A percentile compares a stretch with the other conserved stretches of the same genome.
These are phyloP conservation scores for Chlorencoelia australis DNA, from an alignment of 2,329 filamentous ascomycete species.

Conservation along the genomic window DNA sequence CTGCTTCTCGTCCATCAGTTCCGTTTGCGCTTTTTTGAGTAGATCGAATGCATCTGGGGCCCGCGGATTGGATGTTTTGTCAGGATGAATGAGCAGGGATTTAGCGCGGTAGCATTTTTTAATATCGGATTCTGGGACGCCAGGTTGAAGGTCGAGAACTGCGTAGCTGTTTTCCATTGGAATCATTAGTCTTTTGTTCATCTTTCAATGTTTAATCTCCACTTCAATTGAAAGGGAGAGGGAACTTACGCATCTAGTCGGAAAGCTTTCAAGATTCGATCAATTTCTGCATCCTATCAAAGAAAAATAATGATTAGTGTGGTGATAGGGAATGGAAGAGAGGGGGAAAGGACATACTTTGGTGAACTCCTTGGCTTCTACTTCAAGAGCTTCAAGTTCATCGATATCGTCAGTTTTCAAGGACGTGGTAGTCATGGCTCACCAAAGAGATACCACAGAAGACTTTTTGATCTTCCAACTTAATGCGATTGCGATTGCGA, in stretches of 20 bases:
- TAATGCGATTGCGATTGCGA: no score
- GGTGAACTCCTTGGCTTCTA: conserved; percentile 80
- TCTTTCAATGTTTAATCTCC: not conserved
- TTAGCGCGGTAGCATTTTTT: conserved; percentile 91
- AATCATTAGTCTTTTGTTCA: conserved; percentile 4
- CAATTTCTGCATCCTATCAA: conserved; percentile 79
- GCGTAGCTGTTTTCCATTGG: conserved; percentile 55
- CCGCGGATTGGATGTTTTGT: conserved; percentile 85
- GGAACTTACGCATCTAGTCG: conserved; percentile 56
- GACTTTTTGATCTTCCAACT: no score
- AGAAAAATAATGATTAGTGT: not conserved
- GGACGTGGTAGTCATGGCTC: no score
- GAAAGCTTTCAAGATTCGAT: conserved; percentile 87
- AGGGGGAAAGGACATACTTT: conserved; percentile 47
- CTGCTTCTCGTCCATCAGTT: conserved; percentile 89
- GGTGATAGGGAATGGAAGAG: not conserved
- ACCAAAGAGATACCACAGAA: no score
- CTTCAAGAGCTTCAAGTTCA: conserved; percentile 70
- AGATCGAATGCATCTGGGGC: conserved; percentile 95
- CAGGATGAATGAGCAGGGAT: conserved; percentile 96
- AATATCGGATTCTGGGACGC: conserved; percentile 92
- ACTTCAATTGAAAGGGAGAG: conserved; percentile 1
- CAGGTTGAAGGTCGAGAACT: conserved; percentile 89
- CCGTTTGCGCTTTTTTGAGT: conserved; percentile 85
- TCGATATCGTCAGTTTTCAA: conserved; percentile 66